Conservation (phyloP, 2,329 filamentous ascomycete species). For the Claviceps quebecensis region DNA sequence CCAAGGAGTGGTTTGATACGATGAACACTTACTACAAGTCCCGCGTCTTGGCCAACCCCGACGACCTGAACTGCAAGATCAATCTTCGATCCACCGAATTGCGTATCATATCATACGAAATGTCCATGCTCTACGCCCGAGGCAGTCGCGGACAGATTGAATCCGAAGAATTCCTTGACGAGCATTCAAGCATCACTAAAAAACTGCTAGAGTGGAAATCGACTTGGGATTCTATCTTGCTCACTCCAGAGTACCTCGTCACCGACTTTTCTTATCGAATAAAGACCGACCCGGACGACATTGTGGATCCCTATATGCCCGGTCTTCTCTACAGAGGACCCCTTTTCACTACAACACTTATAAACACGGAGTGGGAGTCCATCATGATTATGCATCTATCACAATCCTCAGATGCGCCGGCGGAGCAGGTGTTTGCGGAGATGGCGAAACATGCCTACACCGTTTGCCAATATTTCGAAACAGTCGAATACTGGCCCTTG, state of each 20-base stretch:
- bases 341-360: constrained; percentile 60
- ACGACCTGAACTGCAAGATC: constrained; percentile 50
- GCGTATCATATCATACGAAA: constrained; percentile 64
- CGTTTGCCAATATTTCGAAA: constrained; percentile 67
- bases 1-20: constrained; percentile 63
- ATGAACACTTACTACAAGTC: constrained; percentile 48
- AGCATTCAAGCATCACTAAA: constrained; percentile 41
- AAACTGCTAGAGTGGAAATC: constrained; percentile 35
- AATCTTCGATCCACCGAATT: constrained; percentile 52
- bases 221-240: constrained; percentile 46
- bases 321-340: constrained; percentile 57
- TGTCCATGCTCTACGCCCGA: constrained; percentile 62
- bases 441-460: constrained; percentile 49
- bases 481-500: constrained; percentile 56
- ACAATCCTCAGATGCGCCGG: constrained; percentile 47
- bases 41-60: constrained; percentile 44
- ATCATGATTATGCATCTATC: constrained; percentile 69
- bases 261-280: constrained; percentile 44
- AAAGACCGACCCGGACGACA: constrained; percentile 43
- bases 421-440: constrained; percentile 36
- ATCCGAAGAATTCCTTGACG: constrained; percentile 47
- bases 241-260: constrained; percentile 47
- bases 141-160: constrained; percentile 50
- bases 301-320: constrained; percentile 60
- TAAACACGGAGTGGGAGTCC: constrained; percentile 64